These are phyloP conservation scores for Holtermannia corniformis DNA, from an alignment of 768 basidiomycete genomes.

Conservation along the genomic window DNA sequence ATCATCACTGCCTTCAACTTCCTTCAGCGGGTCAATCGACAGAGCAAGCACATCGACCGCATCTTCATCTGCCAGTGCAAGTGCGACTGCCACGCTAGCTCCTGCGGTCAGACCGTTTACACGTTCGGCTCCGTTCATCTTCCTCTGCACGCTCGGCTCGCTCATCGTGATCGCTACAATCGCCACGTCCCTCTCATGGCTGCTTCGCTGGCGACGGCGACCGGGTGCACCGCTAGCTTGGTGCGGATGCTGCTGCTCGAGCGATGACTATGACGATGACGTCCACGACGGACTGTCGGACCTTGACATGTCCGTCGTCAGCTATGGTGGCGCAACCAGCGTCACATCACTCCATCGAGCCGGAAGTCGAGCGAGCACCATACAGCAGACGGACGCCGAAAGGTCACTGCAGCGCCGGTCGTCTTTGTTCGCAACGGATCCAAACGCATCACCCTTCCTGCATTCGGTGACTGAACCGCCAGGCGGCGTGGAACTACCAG, in stretches of 20 bases:
- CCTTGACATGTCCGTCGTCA: constrained; percentile 4
- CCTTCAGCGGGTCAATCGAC: neutral
- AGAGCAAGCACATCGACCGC: neutral
- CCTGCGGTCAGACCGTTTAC: constrained; percentile 7
- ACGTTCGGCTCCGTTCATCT: constrained; percentile 13
- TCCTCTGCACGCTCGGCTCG: constrained; percentile 15
- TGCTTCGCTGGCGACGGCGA: constrained; percentile 5
- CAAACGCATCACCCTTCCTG: constrained; percentile 9
- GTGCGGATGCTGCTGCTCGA: constrained; percentile 1
- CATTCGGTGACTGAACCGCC: constrained; percentile 10
- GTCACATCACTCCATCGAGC: too few relatives aligned
- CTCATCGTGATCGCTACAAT: constrained; percentile 12
- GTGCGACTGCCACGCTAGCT: neutral
- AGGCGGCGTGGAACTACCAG: too few relatives aligned
- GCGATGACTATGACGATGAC: neutral
- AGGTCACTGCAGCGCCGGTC: constrained; percentile 6
- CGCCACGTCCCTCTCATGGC: constrained; percentile 18
- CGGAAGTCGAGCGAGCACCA: too few relatives aligned
- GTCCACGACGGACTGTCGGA: constrained; percentile 16
- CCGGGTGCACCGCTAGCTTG: too few relatives aligned
- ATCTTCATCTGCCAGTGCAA: constrained; percentile 1
- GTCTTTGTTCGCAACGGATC: constrained; percentile 7
- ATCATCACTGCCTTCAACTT: neutral
- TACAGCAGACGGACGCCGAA: neutral
- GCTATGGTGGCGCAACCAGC: neutral